A percentile compares a stretch with the other conserved stretches of the same genome.
Evolutionary conservation across 441 rosid genomes (phyloP).

Genomic region (Sinapis alba): DNA sequence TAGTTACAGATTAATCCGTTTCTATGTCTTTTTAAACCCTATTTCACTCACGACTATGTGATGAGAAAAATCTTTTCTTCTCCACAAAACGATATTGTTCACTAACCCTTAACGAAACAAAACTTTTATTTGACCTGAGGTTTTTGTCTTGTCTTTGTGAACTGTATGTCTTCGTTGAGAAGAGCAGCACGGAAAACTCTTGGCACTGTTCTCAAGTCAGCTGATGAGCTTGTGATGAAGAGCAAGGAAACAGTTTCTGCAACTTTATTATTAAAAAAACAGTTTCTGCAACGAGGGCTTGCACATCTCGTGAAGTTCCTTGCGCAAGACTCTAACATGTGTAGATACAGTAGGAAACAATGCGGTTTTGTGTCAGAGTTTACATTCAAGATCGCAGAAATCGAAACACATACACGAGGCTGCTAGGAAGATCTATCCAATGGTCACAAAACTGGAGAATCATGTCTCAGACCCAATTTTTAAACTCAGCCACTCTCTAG

Average conservation of each 20-base stretch:
- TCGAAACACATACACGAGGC: neutral
- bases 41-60: slow-evolving; percentile 1
- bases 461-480: neutral
- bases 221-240: neutral
- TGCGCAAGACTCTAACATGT: neutral
- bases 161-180: too few species aligned
- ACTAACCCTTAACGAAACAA: slow-evolving; percentile 7
- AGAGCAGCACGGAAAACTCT: too few species aligned
- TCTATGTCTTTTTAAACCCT: neutral
- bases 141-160: too few species aligned
- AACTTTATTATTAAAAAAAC: too few species aligned
- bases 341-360: neutral
- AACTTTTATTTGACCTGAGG: slow-evolving; percentile 52
- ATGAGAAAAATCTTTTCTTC: neutral
- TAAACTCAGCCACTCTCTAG: neutral
- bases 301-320: neutral
- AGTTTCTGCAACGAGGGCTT: neutral
- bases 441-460: neutral
- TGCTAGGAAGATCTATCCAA: neutral
- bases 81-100: slow-evolving; percentile 21
- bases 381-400: neutral
- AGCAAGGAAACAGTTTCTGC: neutral
- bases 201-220: too few species aligned
- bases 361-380: neutral
- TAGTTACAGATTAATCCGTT: slow-evolving; percentile 12